These are phyloP conservation scores for Blepharisma undulans DNA, from an alignment of 169 alveolate species.

Conservation along the genomic window DNA sequence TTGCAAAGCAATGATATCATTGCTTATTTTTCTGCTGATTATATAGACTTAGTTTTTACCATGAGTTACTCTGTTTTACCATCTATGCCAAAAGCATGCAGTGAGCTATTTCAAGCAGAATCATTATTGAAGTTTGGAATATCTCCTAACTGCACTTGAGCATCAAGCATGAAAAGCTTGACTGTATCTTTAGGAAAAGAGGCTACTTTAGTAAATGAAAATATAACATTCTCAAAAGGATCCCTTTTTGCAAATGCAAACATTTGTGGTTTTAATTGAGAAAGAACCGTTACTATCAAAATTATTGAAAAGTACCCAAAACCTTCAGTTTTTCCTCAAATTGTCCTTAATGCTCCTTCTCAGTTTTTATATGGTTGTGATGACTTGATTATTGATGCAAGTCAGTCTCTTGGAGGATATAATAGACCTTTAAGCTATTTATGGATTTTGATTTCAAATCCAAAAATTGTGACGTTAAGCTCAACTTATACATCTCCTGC, in stretches of 20 bases:
- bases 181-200: not conserved
- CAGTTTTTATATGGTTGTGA: not conserved
- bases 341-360: not conserved
- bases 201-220: not conserved
- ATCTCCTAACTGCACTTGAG: not conserved
- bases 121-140: not conserved
- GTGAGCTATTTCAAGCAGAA: not conserved
- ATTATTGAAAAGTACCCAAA: not conserved
- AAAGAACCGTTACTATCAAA: not conserved
- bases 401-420: not conserved
- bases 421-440: not conserved
- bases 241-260: not conserved
- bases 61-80: not conserved
- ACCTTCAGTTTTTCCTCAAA: no score
- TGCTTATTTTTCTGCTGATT: constrained; percentile 17
- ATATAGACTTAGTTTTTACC: not conserved
- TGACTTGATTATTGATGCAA: not conserved
- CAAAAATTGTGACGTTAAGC: no score
- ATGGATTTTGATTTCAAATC: not conserved
- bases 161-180: not conserved
- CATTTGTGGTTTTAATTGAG: not conserved
- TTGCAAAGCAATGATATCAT: not conserved
- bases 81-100: not conserved
- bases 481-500: no score
- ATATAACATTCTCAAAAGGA: not conserved